A percentile compares a stretch with the other conserved stretches of the same genome.
Conservation (phyloP, 108 stramenopile genomes). For the Pseudonitzschia delicatissima region DNA sequence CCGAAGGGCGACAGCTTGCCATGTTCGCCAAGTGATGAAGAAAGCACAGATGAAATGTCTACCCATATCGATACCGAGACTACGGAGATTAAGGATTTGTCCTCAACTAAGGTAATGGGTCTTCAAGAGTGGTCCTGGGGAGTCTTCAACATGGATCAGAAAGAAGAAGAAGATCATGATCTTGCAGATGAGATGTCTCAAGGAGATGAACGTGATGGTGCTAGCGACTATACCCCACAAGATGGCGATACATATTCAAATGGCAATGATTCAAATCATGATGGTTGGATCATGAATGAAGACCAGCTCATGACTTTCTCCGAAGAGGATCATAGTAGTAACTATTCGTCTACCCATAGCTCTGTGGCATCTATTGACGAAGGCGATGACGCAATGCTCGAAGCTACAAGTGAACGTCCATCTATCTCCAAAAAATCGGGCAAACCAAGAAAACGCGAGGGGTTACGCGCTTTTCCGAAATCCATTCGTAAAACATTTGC, state of each 20-base stretch:
- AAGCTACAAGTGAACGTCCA: not conserved
- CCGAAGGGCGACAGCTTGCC: not conserved
- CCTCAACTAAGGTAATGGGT: not conserved
- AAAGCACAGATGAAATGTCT: not conserved
- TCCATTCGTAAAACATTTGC: too few relatives aligned
- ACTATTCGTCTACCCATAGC: not conserved
- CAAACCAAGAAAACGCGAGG: not conserved
- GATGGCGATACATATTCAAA: not conserved
- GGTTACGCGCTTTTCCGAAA: too few relatives aligned
- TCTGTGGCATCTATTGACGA: not conserved
- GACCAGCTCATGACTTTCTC: not conserved
- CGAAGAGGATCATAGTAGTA: not conserved
- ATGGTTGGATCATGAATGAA: slow-evolving; percentile 9
- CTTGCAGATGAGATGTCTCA: not conserved
- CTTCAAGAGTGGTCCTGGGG: slow-evolving; percentile 2
- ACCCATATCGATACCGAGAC: not conserved
- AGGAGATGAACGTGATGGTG: not conserved
- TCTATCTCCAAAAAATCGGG: not conserved
- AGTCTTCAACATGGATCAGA: not conserved
- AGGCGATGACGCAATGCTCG: not conserved
- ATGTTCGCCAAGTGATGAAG: too few relatives aligned
- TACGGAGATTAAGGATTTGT: not conserved
- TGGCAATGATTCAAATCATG: not conserved
- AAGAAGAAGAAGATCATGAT: not conserved
- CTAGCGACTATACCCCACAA: not conserved